A percentile compares a stretch with the other conserved stretches of the same genome.
phyloP scores from a whole-genome alignment of 2,329 filamentous ascomycete species.

The Tolypocladium nubicola region DNA sequence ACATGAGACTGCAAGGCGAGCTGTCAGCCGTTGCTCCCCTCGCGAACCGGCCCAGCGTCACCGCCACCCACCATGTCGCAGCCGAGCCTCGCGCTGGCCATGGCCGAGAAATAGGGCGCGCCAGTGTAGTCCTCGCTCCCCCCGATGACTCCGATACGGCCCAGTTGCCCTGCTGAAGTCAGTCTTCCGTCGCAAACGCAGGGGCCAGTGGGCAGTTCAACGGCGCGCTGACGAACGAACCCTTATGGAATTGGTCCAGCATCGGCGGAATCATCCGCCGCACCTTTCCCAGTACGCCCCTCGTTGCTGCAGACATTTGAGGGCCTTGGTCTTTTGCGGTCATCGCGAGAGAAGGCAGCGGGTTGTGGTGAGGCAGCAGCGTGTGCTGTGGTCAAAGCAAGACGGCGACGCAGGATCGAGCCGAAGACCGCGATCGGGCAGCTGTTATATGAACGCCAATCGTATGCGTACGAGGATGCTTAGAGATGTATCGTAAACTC shows the following conservation, averaged over 20 bases:
- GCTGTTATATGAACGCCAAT: no score
- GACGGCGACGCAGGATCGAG: neutral
- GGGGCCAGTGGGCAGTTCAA: neutral
- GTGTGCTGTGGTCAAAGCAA: neutral
- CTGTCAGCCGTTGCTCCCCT: neutral
- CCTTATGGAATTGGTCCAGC: slow-evolving; percentile 94
- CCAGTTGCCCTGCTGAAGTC: slow-evolving; percentile 66
- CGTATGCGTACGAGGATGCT: neutral
- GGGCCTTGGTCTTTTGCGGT: slow-evolving; percentile 11
- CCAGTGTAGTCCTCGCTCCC: slow-evolving; percentile 95
- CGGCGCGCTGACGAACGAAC: slow-evolving; percentile 31
- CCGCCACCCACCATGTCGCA: slow-evolving; percentile 65
- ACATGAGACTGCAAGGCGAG: slow-evolving; percentile 62
- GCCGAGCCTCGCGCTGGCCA: slow-evolving; percentile 84
- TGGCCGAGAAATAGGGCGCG: slow-evolving; percentile 95
- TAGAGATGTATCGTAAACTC: neutral
- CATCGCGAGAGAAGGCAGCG: slow-evolving; percentile 9
- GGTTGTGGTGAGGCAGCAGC: neutral
- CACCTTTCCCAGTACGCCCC: slow-evolving; percentile 67
- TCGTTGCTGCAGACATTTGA: slow-evolving; percentile 59
- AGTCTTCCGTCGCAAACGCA: slow-evolving; percentile 4
- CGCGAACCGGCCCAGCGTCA: neutral
- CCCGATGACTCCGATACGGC: slow-evolving; percentile 85
- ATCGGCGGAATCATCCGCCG: slow-evolving; percentile 89
- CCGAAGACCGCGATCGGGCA: no score